These are phyloP conservation scores for Penicillium occitanis DNA, from an alignment of 2,329 filamentous ascomycete genomes.

Conservation along the genomic window DNA sequence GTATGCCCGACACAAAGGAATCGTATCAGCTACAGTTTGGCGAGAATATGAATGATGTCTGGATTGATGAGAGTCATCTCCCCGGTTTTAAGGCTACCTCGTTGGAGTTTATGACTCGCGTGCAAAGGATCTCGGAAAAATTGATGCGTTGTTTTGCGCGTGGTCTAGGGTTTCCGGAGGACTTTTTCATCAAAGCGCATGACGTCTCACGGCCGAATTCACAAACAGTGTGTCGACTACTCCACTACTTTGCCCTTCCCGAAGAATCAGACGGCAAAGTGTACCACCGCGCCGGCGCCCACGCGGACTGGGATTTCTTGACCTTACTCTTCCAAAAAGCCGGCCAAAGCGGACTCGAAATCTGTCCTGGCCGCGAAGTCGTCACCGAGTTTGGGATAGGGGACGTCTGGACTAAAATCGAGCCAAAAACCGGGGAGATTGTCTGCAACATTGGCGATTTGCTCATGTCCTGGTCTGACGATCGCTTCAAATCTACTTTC, in stretches of 20 bases:
- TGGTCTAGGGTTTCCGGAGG: slow-evolving; percentile 56
- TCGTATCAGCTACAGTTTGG: slow-evolving; percentile 64
- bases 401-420: slow-evolving; percentile 64
- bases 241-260: slow-evolving; percentile 58
- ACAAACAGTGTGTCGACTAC: slow-evolving; percentile 56
- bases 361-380: slow-evolving; percentile 63
- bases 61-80: slow-evolving; percentile 52
- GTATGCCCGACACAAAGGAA: slow-evolving; percentile 60
- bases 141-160: slow-evolving; percentile 61
- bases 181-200: slow-evolving; percentile 58
- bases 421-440: slow-evolving; percentile 54
- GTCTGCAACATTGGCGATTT: slow-evolving; percentile 68
- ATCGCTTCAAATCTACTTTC: slow-evolving; percentile 66
- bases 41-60: slow-evolving; percentile 53
- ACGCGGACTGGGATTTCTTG: slow-evolving; percentile 64
- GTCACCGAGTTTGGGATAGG: slow-evolving; percentile 60
- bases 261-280: slow-evolving; percentile 39
- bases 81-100: slow-evolving; percentile 51
- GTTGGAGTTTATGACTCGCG: slow-evolving; percentile 56
- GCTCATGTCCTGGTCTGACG: slow-evolving; percentile 66
- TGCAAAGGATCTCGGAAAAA: slow-evolving; percentile 55
- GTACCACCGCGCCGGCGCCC: slow-evolving; percentile 61
- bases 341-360: slow-evolving; percentile 62
- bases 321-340: slow-evolving; percentile 63
- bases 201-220: slow-evolving; percentile 51